Conservation (phyloP, 805 yeast species). For the Myxozyma melibiosi region DNA sequence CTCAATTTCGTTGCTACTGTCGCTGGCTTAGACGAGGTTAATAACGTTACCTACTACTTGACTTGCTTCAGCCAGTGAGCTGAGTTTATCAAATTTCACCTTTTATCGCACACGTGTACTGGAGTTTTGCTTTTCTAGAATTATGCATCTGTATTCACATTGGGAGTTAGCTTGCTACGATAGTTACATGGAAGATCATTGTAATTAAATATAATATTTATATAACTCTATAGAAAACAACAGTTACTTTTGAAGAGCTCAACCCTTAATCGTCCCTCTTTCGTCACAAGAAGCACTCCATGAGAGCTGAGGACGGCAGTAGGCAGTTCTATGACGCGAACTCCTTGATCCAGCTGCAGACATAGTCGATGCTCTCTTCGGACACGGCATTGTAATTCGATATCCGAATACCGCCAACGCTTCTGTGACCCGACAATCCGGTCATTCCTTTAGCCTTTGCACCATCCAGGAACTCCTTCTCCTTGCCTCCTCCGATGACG, state of each 20-base stretch:
- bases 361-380: constrained; percentile 56
- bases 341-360: constrained; percentile 59
- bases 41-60: constrained; percentile 35
- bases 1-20: constrained; percentile 35
- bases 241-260: too few relatives aligned
- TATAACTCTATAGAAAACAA: too few relatives aligned
- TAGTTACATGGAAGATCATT: too few relatives aligned
- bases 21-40: constrained; percentile 31
- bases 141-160: too few relatives aligned
- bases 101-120: too few relatives aligned
- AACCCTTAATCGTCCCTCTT: too few relatives aligned
- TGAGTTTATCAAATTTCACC: too few relatives aligned
- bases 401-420: constrained; percentile 96
- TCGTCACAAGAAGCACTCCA: too few relatives aligned
- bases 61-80: constrained; percentile 12
- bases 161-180: too few relatives aligned
- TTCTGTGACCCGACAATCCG: constrained; percentile 93
- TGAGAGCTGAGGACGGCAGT: too few relatives aligned
- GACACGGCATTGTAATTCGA: constrained; percentile 85
- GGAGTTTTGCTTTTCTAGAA: too few relatives aligned
- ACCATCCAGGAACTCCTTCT: constrained; percentile 66
- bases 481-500: constrained; percentile 59
- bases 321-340: constrained; percentile 55
- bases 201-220: too few relatives aligned
- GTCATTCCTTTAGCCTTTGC: constrained; percentile 63